Conservation (phyloP, 2,329 filamentous ascomycete genomes). For the Cladosporium sp. region DNA sequence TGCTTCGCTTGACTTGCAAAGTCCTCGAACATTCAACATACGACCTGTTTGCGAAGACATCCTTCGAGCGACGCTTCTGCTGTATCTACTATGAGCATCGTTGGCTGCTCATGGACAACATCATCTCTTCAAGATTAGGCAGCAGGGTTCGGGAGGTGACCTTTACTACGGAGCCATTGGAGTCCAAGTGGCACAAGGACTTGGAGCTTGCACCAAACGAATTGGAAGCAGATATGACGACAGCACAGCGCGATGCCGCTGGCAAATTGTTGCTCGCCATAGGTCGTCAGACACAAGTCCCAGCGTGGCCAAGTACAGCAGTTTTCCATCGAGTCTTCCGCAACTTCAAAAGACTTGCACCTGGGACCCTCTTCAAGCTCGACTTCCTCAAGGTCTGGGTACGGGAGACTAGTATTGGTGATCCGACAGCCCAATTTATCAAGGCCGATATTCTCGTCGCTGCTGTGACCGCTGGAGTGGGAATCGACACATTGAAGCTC, state of each 20-base stretch:
- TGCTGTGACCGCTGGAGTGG: background rate
- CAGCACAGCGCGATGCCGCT: background rate
- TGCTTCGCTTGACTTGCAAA: background rate
- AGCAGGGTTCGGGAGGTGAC: background rate
- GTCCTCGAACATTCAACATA: background rate
- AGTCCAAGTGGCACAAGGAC: background rate
- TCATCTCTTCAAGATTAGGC: background rate
- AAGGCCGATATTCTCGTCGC: background rate
- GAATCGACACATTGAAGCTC: background rate
- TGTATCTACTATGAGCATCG: background rate
- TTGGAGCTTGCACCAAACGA: background rate
- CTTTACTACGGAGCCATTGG: background rate
- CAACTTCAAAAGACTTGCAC: background rate
- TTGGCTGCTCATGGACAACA: background rate
- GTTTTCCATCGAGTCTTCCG: background rate
- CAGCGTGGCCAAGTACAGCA: background rate
- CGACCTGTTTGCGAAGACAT: background rate
- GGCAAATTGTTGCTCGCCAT: background rate
- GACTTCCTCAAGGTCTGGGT: background rate
- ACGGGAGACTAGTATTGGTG: no score
- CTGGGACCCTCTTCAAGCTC: background rate
- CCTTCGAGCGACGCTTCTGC: background rate
- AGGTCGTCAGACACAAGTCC: background rate
- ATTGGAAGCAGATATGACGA: background rate
- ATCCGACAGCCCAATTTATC: background rate